Evolutionary conservation across 169 alveolate species (phyloP), one percentile per base, ranked within the genome.

Genomic region (Cystoisospora suis): DNA sequence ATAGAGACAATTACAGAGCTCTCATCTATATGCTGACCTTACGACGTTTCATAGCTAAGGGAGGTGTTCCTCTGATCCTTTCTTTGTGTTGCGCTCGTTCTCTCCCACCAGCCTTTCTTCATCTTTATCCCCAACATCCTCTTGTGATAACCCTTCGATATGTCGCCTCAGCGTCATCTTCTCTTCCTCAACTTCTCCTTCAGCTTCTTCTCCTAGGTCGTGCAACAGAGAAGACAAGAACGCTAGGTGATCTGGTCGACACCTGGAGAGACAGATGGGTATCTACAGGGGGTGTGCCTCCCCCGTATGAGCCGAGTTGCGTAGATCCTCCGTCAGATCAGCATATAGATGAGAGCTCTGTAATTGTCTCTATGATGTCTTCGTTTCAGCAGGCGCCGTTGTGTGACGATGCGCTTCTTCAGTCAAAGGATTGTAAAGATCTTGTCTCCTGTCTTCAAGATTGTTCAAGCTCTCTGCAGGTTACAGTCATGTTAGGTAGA

Each of bases 51-150:
- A 77, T 87, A 17, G 44, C 87, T 17, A 32, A 59, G 38, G 91
- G 91, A 44, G 91, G 91, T 44, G 80, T 87, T 20, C n/a, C 80
- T 46, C 87, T 87, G 91, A 58, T 87, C 45, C 61, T 87, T 61
- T 81, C 80, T 40, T 87, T 87, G 6, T 49, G 87, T 38, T 81
- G 53, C 65, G 32, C 87, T 49, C 80, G 72, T 44, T 87, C 87
- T 27, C 87, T 87, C 34, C 91, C 91, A n/a, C 91, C 91, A 12
- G 86, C 86, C 36, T 38, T 87, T 69, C 86, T 87, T 47, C 77
- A 49, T 34, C 75, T 87, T 46, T 87, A 58, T 65, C 91, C 91
- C 38, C 86, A 70, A 49, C 91, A 87, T 36, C 91, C 91, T 0
- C 87, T 87, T 5, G 91, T 72, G 20, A 75, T 70, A 17, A 34